Evolutionary conservation across 495 filamentous ascomycete genomes (phyloP), one percentile per base, ranked within the genome.

Genomic region (Terfezia boudieri): DNA sequence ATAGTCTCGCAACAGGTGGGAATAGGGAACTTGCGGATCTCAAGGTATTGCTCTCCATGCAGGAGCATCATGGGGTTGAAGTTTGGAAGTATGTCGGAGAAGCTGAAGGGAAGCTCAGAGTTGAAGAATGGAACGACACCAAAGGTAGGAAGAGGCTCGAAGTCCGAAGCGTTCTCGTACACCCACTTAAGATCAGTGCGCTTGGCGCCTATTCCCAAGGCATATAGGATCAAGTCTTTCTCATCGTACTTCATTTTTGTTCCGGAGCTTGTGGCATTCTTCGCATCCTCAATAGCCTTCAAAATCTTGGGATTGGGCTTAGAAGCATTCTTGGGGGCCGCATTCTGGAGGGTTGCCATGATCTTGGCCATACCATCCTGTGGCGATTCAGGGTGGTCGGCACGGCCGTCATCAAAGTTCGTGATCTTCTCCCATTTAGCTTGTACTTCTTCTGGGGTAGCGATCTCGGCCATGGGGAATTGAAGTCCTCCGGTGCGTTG

Each of bases 21-120:
- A 68, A 98, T 86, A 51, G 92, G 90, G 72, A 78, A 94, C 68
- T 89, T 84, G 66, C 81, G 81, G 66, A 98, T 77, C 68, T 96
- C 92, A 60, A 96, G 84, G 75, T 88, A 98, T 71, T 98, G 90
- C 72, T 98, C 90, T 63, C 90, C 90, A 74, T 98, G 90, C 17
- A 98, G 81, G 52, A 98, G 79, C 88, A 96, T 94, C 92, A 95
- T 98, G 58, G 88, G 89, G 6, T 76, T 83, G 76, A 93, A 98
- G 71, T 96, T 85, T 64, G 86, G 85, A 46, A 96, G 80, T 58
- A 98, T 71, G 23, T 93, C 84, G 58, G 80, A 75, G 59, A 89
- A 71, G 71, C 71, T 77, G 74, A 81, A 98, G 53, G 92, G 86
- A 52, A 76, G 72, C 57, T 79, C 73, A 60, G 87, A 80, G 72